A percentile compares a stretch with the other conserved stretches of the same genome.
Evolutionary conservation across 495 filamentous ascomycete genomes (phyloP).

Genomic region (Aspergillus sclerotioniger): DNA sequence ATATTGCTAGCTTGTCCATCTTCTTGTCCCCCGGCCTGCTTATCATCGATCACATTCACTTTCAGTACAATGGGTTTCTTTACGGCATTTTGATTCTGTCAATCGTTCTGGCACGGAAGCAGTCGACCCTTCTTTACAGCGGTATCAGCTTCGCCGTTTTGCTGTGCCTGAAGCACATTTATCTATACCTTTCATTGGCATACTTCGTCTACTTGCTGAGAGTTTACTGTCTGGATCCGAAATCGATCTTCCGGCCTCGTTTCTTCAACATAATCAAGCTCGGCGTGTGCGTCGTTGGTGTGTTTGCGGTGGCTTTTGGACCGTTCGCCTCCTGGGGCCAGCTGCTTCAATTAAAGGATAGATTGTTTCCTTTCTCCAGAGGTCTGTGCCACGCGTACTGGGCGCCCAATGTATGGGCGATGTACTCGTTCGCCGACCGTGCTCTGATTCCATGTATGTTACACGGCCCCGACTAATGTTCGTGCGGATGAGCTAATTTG

Average conservation of each 20-base stretch:
- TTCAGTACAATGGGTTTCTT: constrained; percentile 97
- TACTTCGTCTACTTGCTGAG: constrained; percentile 93
- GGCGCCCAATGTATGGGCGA: constrained; percentile 96
- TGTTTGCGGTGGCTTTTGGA: constrained; percentile 85
- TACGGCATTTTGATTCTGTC: constrained; percentile 88
- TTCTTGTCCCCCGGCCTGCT: constrained; percentile 88
- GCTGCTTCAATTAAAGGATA: constrained; percentile 77
- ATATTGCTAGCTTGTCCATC: constrained; percentile 85
- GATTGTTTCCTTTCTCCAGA: constrained; percentile 91
- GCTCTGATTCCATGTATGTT: constrained; percentile 72
- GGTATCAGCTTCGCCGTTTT: constrained; percentile 80
- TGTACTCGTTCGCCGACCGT: constrained; percentile 91
- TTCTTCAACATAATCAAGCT: constrained; percentile 80
- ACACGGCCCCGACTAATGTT: neutral
- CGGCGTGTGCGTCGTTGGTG: constrained; percentile 62
- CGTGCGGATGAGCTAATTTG: constrained; percentile 23
- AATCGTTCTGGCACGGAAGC: constrained; percentile 74
- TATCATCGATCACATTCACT: constrained; percentile 98
- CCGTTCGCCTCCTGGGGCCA: constrained; percentile 85
- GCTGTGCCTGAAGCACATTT: constrained; percentile 95
- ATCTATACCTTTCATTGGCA: constrained; percentile 92
- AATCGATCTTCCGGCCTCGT: constrained; percentile 71
- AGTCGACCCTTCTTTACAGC: constrained; percentile 71
- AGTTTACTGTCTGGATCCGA: constrained; percentile 80
- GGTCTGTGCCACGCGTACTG: constrained; percentile 97